A percentile compares a stretch with the other conserved stretches of the same genome.
phyloP scores from a whole-genome alignment of 2,329 filamentous ascomycete genomes.

The Cyclaneusma minus region DNA sequence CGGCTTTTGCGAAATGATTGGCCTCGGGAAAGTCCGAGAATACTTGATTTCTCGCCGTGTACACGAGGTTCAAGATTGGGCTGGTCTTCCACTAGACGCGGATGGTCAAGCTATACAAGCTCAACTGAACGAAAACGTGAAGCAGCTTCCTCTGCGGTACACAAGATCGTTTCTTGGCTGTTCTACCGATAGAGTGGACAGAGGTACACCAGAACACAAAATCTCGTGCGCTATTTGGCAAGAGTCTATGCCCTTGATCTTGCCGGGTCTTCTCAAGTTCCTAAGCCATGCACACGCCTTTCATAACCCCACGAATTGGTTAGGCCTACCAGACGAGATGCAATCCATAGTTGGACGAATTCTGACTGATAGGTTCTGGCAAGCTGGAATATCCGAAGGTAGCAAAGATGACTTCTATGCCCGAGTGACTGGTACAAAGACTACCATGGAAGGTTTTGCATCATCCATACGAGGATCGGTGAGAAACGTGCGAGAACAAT shows the following conservation, averaged over 20 bases:
- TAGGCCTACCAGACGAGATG: conserved; percentile 58
- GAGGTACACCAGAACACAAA: conserved; percentile 55
- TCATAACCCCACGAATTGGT: conserved; percentile 77
- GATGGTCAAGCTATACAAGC: conserved; percentile 68
- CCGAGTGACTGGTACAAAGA: conserved; percentile 74
- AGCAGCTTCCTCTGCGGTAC: conserved; percentile 61
- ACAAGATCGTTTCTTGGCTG: conserved; percentile 89
- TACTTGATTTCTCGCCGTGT: conserved; percentile 64
- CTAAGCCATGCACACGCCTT: conserved; percentile 82
- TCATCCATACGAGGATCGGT: conserved; percentile 85
- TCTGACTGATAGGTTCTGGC: conserved; percentile 92
- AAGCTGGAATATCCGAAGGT: conserved; percentile 88
- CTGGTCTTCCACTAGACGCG: conserved; percentile 56
- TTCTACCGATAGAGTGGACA: conserved; percentile 78
- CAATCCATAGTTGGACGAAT: conserved; percentile 65
- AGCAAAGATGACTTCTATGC: conserved; percentile 96
- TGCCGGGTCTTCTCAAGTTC: conserved; percentile 77
- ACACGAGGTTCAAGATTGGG: conserved; percentile 70
- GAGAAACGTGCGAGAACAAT: conserved; percentile 78
- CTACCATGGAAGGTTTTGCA: conserved; percentile 81
- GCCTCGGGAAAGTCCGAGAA: conserved; percentile 62
- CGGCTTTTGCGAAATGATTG: conserved; percentile 66
- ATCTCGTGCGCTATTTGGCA: conserved; percentile 74
- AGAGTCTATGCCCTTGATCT: conserved; percentile 62
- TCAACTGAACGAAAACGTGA: conserved; percentile 61